Percentiles rank a stretch among this genome's conserved stretches.
Conservation (phyloP, 352 stramenopile genomes). For the Phytophthora rubi region DNA sequence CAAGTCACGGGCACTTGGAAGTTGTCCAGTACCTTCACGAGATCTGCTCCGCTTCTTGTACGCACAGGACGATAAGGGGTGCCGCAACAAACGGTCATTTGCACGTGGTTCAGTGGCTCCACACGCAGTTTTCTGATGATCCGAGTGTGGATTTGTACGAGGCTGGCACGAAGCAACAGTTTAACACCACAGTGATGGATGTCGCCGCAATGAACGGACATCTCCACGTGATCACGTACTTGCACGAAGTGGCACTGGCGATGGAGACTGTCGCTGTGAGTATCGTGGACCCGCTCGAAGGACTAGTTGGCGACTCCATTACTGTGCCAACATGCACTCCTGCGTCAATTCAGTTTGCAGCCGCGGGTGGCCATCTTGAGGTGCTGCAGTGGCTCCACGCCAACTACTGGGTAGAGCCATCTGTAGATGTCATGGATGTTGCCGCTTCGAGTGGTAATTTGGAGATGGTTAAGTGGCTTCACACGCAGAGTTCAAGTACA, state of each 20-base stretch:
- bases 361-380: constrained; percentile 22
- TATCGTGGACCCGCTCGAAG: not conserved
- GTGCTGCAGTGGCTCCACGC: constrained; percentile 41
- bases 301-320: too few species aligned
- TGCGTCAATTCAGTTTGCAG: constrained; percentile 29
- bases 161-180: constrained; percentile 22
- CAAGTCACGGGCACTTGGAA: constrained; percentile 29
- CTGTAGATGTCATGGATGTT: constrained; percentile 28
- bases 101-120: constrained; percentile 30
- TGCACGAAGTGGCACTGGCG: constrained; percentile 23
- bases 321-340: constrained; percentile 16
- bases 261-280: constrained; percentile 9
- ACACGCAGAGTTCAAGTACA: constrained; percentile 17
- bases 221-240: constrained; percentile 35
- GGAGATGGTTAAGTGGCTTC: constrained; percentile 37
- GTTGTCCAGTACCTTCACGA: constrained; percentile 33
- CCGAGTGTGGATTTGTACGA: constrained; percentile 20
- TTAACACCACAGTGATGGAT: constrained; percentile 37
- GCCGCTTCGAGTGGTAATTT: constrained; percentile 33
- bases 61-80: constrained; percentile 24
- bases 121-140: constrained; percentile 18
- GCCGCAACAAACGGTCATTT: constrained; percentile 34
- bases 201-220: constrained; percentile 39
- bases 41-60: constrained; percentile 20
- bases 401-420: constrained; percentile 28